Base-by-base conservation (phyloP, 176 grass and related monocot genomes). In the Phoenix dactylifera region DNA sequence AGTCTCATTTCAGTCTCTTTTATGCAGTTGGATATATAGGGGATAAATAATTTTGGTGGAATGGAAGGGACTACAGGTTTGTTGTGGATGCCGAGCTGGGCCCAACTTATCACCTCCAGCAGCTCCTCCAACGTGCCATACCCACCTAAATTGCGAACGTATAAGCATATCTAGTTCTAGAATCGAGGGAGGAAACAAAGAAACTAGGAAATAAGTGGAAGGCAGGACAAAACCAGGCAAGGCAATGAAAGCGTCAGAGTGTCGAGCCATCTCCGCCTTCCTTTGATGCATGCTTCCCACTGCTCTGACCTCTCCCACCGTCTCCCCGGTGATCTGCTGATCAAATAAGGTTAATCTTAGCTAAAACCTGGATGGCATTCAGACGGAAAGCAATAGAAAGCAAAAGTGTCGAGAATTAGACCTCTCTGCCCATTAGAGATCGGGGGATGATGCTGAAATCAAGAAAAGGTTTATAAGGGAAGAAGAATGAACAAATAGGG, bases 71-170 rank as follows among this genome's bases (percentile, higher is more conserved):
- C 70, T 57, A 94, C 91, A 6, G 92, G 92, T 66, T 97, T 98
- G 66, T 52, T 83, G 81, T 98, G 93, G 84, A 98, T 98, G 56
- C 93, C 93, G 2, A 92, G 87, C 82, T 98, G 93, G 1, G 93
- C 93, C 87, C 87, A 98, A 16, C 84, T 64, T 67, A 98, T 98
- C 61, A 88, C 88, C 85, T 98, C 93, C 12, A 98, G 68, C 6
- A 98, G 76, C 76, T 98, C 87, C 73, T 98, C 93, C 58, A 98
- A 73, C 22, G 93, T 98, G 24, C 93, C 93, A 69, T 98, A 98
- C 7, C 93, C 93, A 25, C 93, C 90, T 89, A 54, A 51, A 32
- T 9, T 44, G 7, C 12, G 2, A 44, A 44, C 9, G 14, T 44
- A 10, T 14, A 14, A 44, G 6, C 35, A 44, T 14, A 44, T 14